Evolutionary conservation across 2,329 filamentous ascomycete species (phyloP).

Genomic region (Ophiostoma piceae): DNA sequence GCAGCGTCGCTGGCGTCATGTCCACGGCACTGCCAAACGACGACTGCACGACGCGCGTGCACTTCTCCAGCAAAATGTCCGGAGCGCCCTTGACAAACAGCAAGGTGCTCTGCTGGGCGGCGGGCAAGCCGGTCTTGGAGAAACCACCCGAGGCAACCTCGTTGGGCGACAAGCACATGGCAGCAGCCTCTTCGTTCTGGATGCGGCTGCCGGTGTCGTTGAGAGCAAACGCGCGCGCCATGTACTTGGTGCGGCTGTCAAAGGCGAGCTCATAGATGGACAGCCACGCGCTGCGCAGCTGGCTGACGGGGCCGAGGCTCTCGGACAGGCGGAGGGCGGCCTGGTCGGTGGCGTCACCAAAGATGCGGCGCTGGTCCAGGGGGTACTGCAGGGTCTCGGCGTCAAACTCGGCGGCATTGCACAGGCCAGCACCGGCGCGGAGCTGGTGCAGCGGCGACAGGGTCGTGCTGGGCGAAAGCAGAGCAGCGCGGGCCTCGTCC

Average conservation of each 20-base stretch:
- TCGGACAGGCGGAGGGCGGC: conserved; percentile 69
- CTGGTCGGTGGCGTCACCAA: conserved; percentile 71
- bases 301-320: conserved; percentile 43
- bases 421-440: conserved; percentile 58
- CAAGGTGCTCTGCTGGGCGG: conserved; percentile 29
- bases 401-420: conserved; percentile 72
- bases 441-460: conserved; percentile 44
- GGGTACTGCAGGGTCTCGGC: conserved; percentile 55
- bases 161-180: not conserved
- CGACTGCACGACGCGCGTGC: conserved; percentile 47
- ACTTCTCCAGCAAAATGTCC: conserved; percentile 58
- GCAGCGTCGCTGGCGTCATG: conserved; percentile 42
- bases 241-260: conserved; percentile 81
- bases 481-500: conserved; percentile 45
- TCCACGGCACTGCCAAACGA: conserved; percentile 49
- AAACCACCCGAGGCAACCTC: conserved; percentile 24
- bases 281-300: conserved; percentile 57
- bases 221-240: conserved; percentile 57
- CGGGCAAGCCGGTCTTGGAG: conserved; percentile 36
- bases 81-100: conserved; percentile 66
- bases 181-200: not conserved
- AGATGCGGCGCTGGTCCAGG: conserved; percentile 57
- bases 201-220: conserved; percentile 31
- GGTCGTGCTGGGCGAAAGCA: conserved; percentile 33
- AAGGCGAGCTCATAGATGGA: conserved; percentile 44